Evolutionary conservation across 2,329 filamentous ascomycete genomes (phyloP), one percentile per base, ranked within the genome.

Genomic region (Beauveria caledonica): DNA sequence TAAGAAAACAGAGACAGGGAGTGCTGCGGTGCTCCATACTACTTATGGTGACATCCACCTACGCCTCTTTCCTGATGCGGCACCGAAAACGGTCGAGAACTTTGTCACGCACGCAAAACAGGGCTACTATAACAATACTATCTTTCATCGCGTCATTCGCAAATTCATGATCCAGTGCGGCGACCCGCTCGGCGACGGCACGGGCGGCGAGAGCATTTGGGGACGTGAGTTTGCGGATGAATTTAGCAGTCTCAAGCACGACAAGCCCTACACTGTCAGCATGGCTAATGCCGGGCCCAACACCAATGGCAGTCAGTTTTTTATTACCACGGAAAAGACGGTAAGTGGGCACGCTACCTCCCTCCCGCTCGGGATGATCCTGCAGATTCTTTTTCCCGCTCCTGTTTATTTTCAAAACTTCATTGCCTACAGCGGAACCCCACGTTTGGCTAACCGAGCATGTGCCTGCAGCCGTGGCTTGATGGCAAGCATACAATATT

Each of bases 91-190:
- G 0, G 93, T 99, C 3, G 94, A 99, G 75, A 99, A 99, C 73
- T 99, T 99, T 71, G 90, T 95, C 60, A 95, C 91, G 0, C 94
- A 97, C 69, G 85, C 91, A 3, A 88, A 87, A 68, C 88, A 86
- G 62, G 91, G 90, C 1, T 99, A 99, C 73, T 99, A 99, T 78
- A 97, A 99, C 77, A 90, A 90, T 74, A 92, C 93, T 39, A 93
- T 97, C 67, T 99, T 99, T 80, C 94, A 99, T 74, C 88, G 94
- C 39, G 89, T 99, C 7, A 99, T 99, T 67, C 86, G 89, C 63
- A 97, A 97, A 70, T 99, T 99, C 77, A 99, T 99, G 95, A 96
- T 99, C 45, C 94, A 99, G 73, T 93, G 93, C 48, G 94, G 94
- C 44, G 94, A 99, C 70, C 94, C 94, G 0, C 90, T 91, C 0